phyloP scores from a whole-genome alignment of 176 grass and related monocot species.

The Oryza glumipatula region DNA sequence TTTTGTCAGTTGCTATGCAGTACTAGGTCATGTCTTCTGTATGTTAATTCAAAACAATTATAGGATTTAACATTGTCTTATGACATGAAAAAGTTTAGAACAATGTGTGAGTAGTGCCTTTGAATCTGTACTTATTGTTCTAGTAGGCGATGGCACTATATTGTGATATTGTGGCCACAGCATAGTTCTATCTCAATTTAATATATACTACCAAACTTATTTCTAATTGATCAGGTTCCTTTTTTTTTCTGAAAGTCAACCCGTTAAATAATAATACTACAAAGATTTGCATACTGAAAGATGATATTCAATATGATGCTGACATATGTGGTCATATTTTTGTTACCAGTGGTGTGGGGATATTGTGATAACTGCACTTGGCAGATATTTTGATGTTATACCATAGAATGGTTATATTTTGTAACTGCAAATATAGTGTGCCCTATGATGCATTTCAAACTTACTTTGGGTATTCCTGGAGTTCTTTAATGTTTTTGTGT shows the following conservation, averaged over 20 bases:
- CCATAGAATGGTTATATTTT: neutral
- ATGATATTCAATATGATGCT: neutral
- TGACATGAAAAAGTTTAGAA: neutral
- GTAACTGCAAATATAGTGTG: neutral
- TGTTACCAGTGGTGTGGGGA: neutral
- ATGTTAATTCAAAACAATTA: neutral
- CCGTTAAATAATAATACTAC: neutral
- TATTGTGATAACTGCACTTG: neutral
- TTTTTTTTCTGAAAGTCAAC: neutral
- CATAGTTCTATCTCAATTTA: neutral
- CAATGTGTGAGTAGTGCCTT: neutral
- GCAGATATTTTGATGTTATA: neutral
- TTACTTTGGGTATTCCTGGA: neutral
- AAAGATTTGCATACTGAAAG: neutral
- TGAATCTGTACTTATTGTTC: neutral
- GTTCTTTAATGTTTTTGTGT: neutral
- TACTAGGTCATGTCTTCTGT: neutral
- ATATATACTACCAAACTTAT: neutral
- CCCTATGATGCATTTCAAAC: neutral
- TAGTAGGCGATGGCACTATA: neutral
- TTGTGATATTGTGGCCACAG: constrained; percentile 5
- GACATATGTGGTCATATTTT: neutral
- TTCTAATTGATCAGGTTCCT: neutral
- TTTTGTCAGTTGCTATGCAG: neutral
- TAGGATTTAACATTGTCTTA: neutral